Evolutionary conservation across 2,329 filamentous ascomycete genomes (phyloP).

Genomic region (Zymoseptoria crescenta): DNA sequence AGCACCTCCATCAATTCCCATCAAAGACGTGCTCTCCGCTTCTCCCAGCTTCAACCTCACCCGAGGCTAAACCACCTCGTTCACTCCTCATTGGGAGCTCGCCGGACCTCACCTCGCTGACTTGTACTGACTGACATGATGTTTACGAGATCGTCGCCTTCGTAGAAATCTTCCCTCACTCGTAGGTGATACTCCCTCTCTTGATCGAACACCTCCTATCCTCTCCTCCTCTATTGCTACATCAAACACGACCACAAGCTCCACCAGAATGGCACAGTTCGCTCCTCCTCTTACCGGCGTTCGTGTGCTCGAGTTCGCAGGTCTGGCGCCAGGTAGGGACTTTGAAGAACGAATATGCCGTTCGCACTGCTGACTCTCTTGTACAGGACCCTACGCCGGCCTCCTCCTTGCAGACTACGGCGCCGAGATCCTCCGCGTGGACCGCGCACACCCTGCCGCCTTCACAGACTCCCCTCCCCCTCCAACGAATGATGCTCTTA

Average conservation of each 20-base stretch:
- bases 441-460: conserved; percentile 48
- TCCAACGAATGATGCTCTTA: conserved; percentile 62
- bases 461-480: conserved; percentile 29
- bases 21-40: neutral
- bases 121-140: neutral
- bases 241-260: neutral
- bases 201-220: neutral
- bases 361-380: neutral
- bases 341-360: neutral
- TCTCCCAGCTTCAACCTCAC: neutral
- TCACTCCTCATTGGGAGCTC: neutral
- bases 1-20: neutral
- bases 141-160: neutral
- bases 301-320: conserved; percentile 59
- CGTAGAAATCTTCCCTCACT: neutral
- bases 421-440: conserved; percentile 78
- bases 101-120: neutral
- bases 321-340: conserved; percentile 48
- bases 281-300: conserved; percentile 49
- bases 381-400: conserved; percentile 73
- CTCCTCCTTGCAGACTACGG: conserved; percentile 85
- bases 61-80: neutral
- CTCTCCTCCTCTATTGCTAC: neutral
- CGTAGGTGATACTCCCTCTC: neutral
- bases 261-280: conserved; percentile 14